Conservation (phyloP, 2,329 filamentous ascomycete genomes). For the Capronia epimyces region DNA sequence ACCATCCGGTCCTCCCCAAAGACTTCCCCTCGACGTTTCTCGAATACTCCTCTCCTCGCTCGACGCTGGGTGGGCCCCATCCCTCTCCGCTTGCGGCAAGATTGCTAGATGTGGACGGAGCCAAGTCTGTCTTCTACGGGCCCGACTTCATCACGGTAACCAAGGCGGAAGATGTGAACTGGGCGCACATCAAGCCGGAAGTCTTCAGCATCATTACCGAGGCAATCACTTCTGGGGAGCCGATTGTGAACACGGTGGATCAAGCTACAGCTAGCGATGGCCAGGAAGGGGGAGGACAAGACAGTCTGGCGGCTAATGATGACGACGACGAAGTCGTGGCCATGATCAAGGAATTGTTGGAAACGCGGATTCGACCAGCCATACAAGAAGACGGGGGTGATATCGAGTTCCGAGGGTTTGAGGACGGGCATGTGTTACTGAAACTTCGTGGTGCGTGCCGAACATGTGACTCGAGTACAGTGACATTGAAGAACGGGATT, state of each 20-base stretch:
- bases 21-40: conserved; percentile 69
- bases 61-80: conserved; percentile 80
- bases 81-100: conserved; percentile 86
- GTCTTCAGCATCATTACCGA: conserved; percentile 94
- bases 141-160: conserved; percentile 95
- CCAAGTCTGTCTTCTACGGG: conserved; percentile 93
- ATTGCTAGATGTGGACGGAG: conserved; percentile 87
- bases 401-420: conserved; percentile 89
- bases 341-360: conserved; percentile 97
- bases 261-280: conserved; percentile 51
- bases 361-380: conserved; percentile 87
- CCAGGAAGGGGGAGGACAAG: conserved; percentile 49
- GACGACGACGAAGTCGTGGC: conserved; percentile 90
- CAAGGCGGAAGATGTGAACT: conserved; percentile 80
- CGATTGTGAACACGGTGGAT: conserved; percentile 68
- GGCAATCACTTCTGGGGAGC: conserved; percentile 75
- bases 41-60: conserved; percentile 84
- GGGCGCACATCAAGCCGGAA: conserved; percentile 92
- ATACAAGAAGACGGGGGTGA: conserved; percentile 98
- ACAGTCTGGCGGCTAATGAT: conserved; percentile 77
- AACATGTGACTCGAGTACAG: conserved; percentile 93
- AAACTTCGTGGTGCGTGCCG: conserved; percentile 90
- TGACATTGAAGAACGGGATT: conserved; percentile 95
- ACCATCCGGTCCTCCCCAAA: conserved; percentile 75
- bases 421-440: conserved; percentile 74